Evolutionary conservation across 257 asterid genomes (phyloP).

Genomic region (Knoxia roxburghii): DNA sequence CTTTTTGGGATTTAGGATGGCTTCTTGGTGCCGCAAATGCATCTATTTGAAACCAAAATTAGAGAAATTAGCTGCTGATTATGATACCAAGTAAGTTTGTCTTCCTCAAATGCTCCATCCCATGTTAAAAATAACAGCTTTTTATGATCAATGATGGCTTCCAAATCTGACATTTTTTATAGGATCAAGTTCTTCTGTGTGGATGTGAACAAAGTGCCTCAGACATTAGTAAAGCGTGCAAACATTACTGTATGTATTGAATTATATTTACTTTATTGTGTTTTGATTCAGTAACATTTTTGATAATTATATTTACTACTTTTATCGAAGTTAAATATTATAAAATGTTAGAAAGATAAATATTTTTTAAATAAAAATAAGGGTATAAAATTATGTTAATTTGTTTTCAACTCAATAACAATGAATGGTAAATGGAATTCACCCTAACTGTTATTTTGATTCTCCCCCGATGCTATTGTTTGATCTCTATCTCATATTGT

Average conservation of each 20-base stretch:
- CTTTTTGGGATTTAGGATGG: constrained; percentile 63
- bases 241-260: constrained; percentile 64
- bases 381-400: no score
- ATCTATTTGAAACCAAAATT: constrained; percentile 80
- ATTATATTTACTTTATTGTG: no score
- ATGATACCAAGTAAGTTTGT: constrained; percentile 56
- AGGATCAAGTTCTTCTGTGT: constrained; percentile 68
- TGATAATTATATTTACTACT: no score
- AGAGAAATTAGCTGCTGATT: constrained; percentile 85
- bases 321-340: no score
- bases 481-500: constrained; percentile 2
- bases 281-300: no score
- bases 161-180: background rate
- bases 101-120: no score
- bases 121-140: no score
- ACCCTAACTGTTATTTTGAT: no score
- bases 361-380: no score
- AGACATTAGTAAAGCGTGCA: constrained; percentile 74
- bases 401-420: no score
- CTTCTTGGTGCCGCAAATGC: constrained; percentile 97
- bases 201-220: constrained; percentile 88
- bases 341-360: no score
- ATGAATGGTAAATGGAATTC: no score
- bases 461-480: background rate
- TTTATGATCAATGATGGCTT: background rate